Evolutionary conservation across 2,329 filamentous ascomycete species (phyloP).

Genomic region (Sclerotinia trifoliorum): DNA sequence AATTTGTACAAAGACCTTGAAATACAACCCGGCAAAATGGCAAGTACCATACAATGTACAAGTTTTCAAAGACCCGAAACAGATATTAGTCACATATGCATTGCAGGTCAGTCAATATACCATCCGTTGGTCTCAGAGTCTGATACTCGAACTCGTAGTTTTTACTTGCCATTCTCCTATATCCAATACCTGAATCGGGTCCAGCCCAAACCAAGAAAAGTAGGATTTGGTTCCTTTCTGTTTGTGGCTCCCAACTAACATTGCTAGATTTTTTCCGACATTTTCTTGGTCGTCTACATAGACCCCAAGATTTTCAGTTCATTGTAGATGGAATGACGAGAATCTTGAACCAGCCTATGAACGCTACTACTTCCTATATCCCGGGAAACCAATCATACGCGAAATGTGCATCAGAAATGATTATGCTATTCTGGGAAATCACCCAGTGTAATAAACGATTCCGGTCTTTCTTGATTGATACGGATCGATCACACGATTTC

Average conservation of each 20-base stretch:
- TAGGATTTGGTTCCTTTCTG: conserved; percentile 22
- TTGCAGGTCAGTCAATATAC: conserved; percentile 50
- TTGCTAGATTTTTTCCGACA: conserved; percentile 75
- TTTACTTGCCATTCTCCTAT: conserved; percentile 79
- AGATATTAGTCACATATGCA: conserved; percentile 87
- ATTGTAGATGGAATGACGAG: conserved; percentile 91
- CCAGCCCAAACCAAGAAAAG: conserved; percentile 68
- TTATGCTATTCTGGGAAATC: conserved; percentile 97
- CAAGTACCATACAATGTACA: conserved; percentile 90
- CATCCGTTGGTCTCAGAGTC: not conserved
- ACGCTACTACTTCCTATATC: conserved; percentile 83
- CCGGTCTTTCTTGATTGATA: conserved; percentile 94
- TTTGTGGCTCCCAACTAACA: conserved; percentile 22
- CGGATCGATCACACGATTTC: conserved; percentile 89
- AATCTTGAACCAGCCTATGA: conserved; percentile 87
- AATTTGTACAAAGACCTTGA: conserved; percentile 65
- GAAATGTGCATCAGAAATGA: conserved; percentile 90
- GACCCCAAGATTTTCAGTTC: conserved; percentile 96
- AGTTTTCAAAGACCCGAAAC: conserved; percentile 86
- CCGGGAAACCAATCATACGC: conserved; percentile 75
- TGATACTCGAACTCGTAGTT: conserved; percentile 51
- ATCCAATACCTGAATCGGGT: conserved; percentile 78
- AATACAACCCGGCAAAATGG: conserved; percentile 95
- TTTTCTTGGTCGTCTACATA: conserved; percentile 75
- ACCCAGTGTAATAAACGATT: conserved; percentile 98